Evolutionary conservation across 768 basidiomycete genomes (phyloP), one percentile per base, ranked within the genome.

Genomic region (Tricholoma terreum): DNA sequence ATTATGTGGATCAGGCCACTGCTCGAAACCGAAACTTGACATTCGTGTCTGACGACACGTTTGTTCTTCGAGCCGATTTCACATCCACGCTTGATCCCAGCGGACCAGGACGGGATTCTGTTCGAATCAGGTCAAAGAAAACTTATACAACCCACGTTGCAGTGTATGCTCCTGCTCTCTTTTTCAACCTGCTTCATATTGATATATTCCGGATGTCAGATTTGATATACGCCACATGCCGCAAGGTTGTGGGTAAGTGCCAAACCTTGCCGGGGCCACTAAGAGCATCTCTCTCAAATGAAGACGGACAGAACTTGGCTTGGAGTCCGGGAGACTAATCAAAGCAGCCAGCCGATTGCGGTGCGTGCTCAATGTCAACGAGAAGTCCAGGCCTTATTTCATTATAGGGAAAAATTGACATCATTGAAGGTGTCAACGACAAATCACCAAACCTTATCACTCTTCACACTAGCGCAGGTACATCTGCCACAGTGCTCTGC

Each of bases 401-500:
- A 4, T 38, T 27, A 21, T 19, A 60, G 58, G 76, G 76, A 45
- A 75, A 77, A 61, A 62, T 76, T 50, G 79, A 84, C 63, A 80
- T 84, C 33, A 60, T 83, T 17, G 82, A 84, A 63, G 82, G 84
- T 43, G 80, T 86, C 11, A 87, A 88, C 63, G 73, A 84, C 61
- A 73, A 77, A 51, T 58, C 61, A 6, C 80, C 82, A 0, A 82
- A 87, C 61, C 67, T 73, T 43, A 77, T 76, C 0, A 80, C 83
- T 0, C 73, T 88, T 8, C 85, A 87, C 66, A 86, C 86, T 2
- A 73, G 72, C 11, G 58, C 77, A 27, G 70, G 81, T 78, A 55
- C 17, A 71, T 56, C 24, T 10, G 43, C 19, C 38, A 6, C 2
- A n/a, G 22, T n/a, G n/a, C n/a, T n/a, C 17, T n/a, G 33, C 11